Conservation (phyloP, 2,329 filamentous ascomycete genomes). For the Ramichloridium luteum region DNA sequence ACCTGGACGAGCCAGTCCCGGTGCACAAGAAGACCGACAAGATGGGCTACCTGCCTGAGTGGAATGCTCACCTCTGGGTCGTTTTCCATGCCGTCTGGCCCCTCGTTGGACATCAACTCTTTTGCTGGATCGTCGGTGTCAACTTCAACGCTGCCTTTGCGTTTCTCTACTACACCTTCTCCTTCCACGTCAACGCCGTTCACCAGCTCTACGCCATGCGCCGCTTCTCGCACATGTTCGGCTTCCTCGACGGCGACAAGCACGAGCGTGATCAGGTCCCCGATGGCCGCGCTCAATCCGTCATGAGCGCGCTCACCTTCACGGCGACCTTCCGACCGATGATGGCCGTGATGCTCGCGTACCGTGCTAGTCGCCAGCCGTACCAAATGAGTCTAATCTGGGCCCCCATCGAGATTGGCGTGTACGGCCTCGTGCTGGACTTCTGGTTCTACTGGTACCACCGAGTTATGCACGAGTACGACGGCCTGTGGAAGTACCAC, state of each 20-base stretch:
- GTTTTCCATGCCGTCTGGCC: constrained; percentile 28
- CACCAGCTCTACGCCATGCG: constrained; percentile 30
- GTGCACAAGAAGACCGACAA: constrained; percentile 32
- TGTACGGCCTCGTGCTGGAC: constrained; percentile 34
- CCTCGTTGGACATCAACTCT: constrained; percentile 28
- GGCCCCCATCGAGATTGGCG: constrained; percentile 28
- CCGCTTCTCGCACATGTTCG: constrained; percentile 27
- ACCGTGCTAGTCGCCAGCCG: constrained; percentile 6
- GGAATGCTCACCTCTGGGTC: constrained; percentile 30
- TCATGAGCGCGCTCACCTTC: constrained; percentile 9
- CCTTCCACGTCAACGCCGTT: constrained; percentile 31
- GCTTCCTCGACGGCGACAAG: constrained; percentile 35
- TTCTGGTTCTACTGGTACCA: constrained; percentile 36
- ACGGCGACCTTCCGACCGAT: constrained; percentile 13
- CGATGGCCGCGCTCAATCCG: constrained; percentile 18
- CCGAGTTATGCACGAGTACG: constrained; percentile 31
- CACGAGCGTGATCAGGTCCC: constrained; percentile 34
- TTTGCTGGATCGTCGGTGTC: constrained; percentile 20
- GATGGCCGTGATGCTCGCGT: constrained; percentile 12
- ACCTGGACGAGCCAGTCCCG: constrained; percentile 23
- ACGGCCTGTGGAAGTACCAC: constrained; percentile 33
- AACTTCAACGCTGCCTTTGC: constrained; percentile 22
- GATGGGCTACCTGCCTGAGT: constrained; percentile 28
- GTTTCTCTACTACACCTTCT: constrained; percentile 28
- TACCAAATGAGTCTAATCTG: constrained; percentile 18